Base-by-base conservation (phyloP, 2,329 filamentous ascomycete genomes). In the Lachnellula hyalina region DNA sequence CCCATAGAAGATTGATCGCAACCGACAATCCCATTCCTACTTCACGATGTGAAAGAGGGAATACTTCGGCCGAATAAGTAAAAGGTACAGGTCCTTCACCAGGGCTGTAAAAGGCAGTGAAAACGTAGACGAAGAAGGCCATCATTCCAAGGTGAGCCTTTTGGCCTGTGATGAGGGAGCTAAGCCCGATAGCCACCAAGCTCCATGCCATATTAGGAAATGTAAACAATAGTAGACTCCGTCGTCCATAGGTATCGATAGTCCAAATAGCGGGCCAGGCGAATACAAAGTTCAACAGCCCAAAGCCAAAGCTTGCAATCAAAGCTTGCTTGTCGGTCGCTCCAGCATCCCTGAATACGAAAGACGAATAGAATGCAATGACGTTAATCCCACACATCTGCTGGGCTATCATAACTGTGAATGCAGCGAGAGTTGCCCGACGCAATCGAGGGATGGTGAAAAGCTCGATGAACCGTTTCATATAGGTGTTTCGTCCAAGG, bases 331-430 rank as follows among this genome's bases (percentile, higher is more conserved):
- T 79, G 1, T 75, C 68, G 41, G 57, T 69, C 19, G 81, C 80
- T 6, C 83, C 83, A 1, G 84, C 78, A 1, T 84, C 68, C 32
- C 69, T 63, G 62, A 84, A 84, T 5, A 84, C 73, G 8, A 82
- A 84, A 0, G 82, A 83, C 1, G 81, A 85, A 70, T 90, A 90
- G 68, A 90, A 90, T 1, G 85, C 83, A 52, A 90, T 85, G 52
- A 89, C 86, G 66, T 88, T 88, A n/a, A 58, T 58, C 4, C 55
- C 55, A 46, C 51, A 53, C 61, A 75, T 73, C 67, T 86, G 83
- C 61, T 86, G 83, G 76, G 84, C 59, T 6, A 63, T 83, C 89
- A 95, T 95, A 62, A 93, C 88, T 1, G 83, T 83, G 61, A 85
- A 87, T 0, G 88, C 85, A 2, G 89, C 47, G 12, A 56, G 5